A percentile compares a stretch with the other conserved stretches of the same genome.
These are phyloP conservation scores for Aspergillus cejpii DNA, from an alignment of 2,329 filamentous ascomycete genomes.

Conservation along the genomic window DNA sequence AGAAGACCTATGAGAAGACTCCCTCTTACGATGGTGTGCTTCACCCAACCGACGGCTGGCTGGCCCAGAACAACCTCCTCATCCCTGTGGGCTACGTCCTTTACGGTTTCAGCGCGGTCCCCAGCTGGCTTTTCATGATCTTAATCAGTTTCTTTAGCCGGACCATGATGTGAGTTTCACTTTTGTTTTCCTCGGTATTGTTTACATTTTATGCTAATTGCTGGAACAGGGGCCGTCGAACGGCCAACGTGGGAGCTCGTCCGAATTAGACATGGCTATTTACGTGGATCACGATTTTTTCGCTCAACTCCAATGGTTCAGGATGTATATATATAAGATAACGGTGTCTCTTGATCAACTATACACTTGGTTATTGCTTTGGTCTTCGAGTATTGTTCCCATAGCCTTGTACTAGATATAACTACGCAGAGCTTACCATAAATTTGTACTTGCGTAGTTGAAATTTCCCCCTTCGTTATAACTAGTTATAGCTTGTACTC, in stretches of 20 bases:
- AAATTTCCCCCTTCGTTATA: too few species aligned
- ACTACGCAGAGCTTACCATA: too few species aligned
- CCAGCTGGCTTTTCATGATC: conserved; percentile 61
- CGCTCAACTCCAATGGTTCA: conserved; percentile 13
- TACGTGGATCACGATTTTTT: conserved; percentile 8
- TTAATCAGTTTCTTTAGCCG: conserved; percentile 55
- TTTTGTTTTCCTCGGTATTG: background rate
- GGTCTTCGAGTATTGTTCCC: background rate
- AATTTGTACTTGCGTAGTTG: background rate
- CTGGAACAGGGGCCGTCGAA: conserved; percentile 23
- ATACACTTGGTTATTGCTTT: conserved; percentile 13
- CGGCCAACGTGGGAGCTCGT: conserved; percentile 20
- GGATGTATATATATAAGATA: conserved; percentile 35
- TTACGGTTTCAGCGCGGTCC: conserved; percentile 52
- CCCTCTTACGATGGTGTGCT: conserved; percentile 52
- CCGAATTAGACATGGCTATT: conserved; percentile 17
- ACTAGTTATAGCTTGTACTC: too few species aligned
- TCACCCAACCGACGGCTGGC: conserved; percentile 55
- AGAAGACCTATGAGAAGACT: conserved; percentile 50
- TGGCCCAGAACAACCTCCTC: conserved; percentile 49
- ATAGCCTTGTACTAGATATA: too few species aligned
- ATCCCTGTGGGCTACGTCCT: conserved; percentile 52
- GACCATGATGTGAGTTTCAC: conserved; percentile 52
- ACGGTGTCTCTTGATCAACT: conserved; percentile 11
- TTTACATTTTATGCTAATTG: conserved; percentile 10